Evolutionary conservation across 192 early-diverging fungal species (phyloP).

Genomic region (Coemansia sp.): DNA sequence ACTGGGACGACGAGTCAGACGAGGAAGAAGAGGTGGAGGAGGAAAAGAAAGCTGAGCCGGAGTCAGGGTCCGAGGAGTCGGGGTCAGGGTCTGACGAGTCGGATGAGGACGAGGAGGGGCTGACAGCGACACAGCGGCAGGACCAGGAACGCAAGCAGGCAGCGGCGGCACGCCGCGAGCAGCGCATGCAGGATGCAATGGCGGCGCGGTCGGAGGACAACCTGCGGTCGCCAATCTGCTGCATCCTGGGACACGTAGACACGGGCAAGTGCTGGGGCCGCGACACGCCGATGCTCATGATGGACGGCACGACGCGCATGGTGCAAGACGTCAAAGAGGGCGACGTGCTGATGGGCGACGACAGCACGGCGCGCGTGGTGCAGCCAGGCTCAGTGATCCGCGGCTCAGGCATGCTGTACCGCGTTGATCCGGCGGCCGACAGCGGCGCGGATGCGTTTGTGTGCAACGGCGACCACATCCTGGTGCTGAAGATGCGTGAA

Average conservation of each 20-base stretch:
- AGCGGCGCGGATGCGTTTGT: conserved; percentile 46
- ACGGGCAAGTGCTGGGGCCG: conserved; percentile 67
- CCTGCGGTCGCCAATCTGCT: conserved; percentile 95
- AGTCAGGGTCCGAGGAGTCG: conserved; percentile 51
- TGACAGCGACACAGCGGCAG: conserved; percentile 61
- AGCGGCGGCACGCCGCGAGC: conserved; percentile 70
- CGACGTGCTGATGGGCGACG: conserved; percentile 55
- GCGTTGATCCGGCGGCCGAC: conserved; percentile 29
- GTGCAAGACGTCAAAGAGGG: conserved; percentile 47
- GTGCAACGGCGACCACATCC: conserved; percentile 56
- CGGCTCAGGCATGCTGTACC: conserved; percentile 51
- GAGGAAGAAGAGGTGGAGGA: conserved; percentile 5
- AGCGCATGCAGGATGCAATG: conserved; percentile 71
- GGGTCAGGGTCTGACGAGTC: conserved; percentile 53
- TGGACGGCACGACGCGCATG: conserved; percentile 35
- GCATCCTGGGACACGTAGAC: conserved; percentile 99
- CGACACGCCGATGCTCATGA: conserved; percentile 54
- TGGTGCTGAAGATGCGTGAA: conserved; percentile 43
- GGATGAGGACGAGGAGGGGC: conserved; percentile 57
- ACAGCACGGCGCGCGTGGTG: conserved; percentile 49
- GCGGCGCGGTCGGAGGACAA: conserved; percentile 85
- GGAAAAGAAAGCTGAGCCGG: conserved; percentile 4
- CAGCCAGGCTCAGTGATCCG: conserved; percentile 41
- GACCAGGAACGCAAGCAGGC: conserved; percentile 73
- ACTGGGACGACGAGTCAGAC: conserved; percentile 55